These are phyloP conservation scores for Lipomyces sp. DNA, from an alignment of 805 yeast species.

Conservation along the genomic window DNA sequence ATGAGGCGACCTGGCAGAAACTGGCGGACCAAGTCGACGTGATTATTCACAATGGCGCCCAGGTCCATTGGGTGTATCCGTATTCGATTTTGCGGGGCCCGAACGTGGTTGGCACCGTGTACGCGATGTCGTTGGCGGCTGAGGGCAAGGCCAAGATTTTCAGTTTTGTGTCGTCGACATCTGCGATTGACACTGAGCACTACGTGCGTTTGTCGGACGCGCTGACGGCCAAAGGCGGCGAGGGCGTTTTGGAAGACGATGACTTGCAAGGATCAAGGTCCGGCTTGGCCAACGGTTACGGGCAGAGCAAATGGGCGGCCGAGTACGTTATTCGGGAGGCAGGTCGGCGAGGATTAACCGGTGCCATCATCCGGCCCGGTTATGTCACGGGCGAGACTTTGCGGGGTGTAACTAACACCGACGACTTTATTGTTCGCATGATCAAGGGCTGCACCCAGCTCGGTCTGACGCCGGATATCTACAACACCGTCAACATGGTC, in stretches of 20 bases:
- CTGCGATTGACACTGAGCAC: conserved; percentile 84
- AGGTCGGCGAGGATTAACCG: conserved; percentile 83
- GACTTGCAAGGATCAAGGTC: conserved; percentile 76
- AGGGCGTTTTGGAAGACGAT: conserved; percentile 83
- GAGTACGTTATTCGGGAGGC: conserved; percentile 88
- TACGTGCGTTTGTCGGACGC: conserved; percentile 78
- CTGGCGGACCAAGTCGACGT: conserved; percentile 71
- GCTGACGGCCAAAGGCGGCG: conserved; percentile 62
- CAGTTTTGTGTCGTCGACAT: conserved; percentile 93
- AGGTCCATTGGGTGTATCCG: conserved; percentile 99
- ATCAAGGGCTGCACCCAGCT: conserved; percentile 92
- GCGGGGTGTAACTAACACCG: conserved; percentile 92
- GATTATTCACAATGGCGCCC: conserved; percentile 94
- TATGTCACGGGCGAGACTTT: conserved; percentile 85
- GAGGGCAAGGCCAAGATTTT: conserved; percentile 84
- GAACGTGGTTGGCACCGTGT: conserved; percentile 85
- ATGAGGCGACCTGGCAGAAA: conserved; percentile 58
- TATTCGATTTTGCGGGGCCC: conserved; percentile 89
- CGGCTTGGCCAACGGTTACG: conserved; percentile 91
- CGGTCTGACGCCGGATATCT: conserved; percentile 82
- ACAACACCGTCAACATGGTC: conserved; percentile 90
- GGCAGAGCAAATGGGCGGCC: conserved; percentile 98
- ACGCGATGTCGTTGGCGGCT: conserved; percentile 77
- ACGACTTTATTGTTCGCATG: conserved; percentile 93
- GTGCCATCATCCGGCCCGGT: conserved; percentile 93